Percentiles rank a stretch among this genome's conserved stretches.
phyloP scores from a whole-genome alignment of 805 yeast genomes.

The Lipomyces oligophaga region DNA sequence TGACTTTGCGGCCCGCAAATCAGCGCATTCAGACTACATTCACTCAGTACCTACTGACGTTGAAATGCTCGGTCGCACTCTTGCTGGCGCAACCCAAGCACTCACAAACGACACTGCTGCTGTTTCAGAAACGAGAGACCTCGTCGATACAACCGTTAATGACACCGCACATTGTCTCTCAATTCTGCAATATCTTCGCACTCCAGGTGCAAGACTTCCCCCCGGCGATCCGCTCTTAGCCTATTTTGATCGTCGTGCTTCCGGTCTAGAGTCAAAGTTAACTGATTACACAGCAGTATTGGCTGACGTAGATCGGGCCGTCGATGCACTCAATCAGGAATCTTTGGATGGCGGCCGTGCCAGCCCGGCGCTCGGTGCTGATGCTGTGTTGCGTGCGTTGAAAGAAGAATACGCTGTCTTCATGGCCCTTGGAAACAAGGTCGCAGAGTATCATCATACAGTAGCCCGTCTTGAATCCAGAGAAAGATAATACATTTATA shows the following conservation, averaged over 20 bases:
- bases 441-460: constrained; percentile 64
- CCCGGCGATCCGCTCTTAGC: constrained; percentile 46
- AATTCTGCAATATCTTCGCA: constrained; percentile 24
- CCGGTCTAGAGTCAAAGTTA: constrained; percentile 45
- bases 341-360: constrained; percentile 14
- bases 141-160: constrained; percentile 19
- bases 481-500: constrained; percentile 18
- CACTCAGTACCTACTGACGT: constrained; percentile 55
- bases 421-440: constrained; percentile 66
- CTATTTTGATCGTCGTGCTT: constrained; percentile 49
- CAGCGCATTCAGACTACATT: constrained; percentile 45
- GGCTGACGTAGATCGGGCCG: constrained; percentile 49
- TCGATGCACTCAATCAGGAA: constrained; percentile 43
- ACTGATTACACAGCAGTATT: constrained; percentile 48
- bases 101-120: constrained; percentile 23
- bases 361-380: constrained; percentile 16
- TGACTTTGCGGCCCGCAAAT: constrained; percentile 44
- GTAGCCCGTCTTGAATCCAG: constrained; percentile 35
- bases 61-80: constrained; percentile 44
- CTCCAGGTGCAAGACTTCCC: constrained; percentile 32
- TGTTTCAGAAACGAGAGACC: constrained; percentile 12
- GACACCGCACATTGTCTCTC: constrained; percentile 22
- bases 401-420: constrained; percentile 63
- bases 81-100: constrained; percentile 26
- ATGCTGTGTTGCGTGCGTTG: constrained; percentile 32